Conservation (phyloP, 495 filamentous ascomycete genomes). For the Hyaloscypha hepaticicola region DNA sequence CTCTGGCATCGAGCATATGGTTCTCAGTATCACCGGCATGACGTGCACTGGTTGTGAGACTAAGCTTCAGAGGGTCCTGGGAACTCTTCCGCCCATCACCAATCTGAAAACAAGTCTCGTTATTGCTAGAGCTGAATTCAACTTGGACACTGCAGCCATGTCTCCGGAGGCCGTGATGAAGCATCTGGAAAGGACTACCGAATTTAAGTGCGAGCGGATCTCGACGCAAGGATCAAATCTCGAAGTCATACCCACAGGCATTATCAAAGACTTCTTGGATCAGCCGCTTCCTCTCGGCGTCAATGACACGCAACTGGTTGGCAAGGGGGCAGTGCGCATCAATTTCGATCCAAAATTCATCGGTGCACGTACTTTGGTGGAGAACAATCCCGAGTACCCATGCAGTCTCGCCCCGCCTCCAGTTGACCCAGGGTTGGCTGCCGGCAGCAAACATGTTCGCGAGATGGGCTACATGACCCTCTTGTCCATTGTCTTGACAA, state of each 20-base stretch:
- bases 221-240: conserved; percentile 44
- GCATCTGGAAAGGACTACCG: conserved; percentile 53
- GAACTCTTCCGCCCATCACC: conserved; percentile 39
- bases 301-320: conserved; percentile 39
- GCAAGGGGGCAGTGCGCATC: conserved; percentile 49
- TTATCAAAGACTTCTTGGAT: neutral
- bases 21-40: conserved; percentile 60
- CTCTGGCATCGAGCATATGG: conserved; percentile 18
- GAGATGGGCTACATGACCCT: conserved; percentile 57
- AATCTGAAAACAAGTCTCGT: conserved; percentile 62
- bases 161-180: conserved; percentile 47
- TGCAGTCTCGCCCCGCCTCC: conserved; percentile 50
- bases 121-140: conserved; percentile 61
- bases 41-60: conserved; percentile 67
- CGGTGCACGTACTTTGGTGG: conserved; percentile 56
- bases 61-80: conserved; percentile 51
- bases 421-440: conserved; percentile 44
- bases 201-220: conserved; percentile 56
- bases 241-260: conserved; percentile 44
- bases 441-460: conserved; percentile 60
- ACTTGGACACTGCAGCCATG: conserved; percentile 42
- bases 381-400: conserved; percentile 38
- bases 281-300: neutral
- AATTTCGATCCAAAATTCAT: conserved; percentile 53
- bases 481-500: conserved; percentile 58